A percentile compares a stretch with the other conserved stretches of the same genome.
These are phyloP conservation scores for Trichothecium roseum DNA, from an alignment of 2,329 filamentous ascomycete species.

Conservation along the genomic window DNA sequence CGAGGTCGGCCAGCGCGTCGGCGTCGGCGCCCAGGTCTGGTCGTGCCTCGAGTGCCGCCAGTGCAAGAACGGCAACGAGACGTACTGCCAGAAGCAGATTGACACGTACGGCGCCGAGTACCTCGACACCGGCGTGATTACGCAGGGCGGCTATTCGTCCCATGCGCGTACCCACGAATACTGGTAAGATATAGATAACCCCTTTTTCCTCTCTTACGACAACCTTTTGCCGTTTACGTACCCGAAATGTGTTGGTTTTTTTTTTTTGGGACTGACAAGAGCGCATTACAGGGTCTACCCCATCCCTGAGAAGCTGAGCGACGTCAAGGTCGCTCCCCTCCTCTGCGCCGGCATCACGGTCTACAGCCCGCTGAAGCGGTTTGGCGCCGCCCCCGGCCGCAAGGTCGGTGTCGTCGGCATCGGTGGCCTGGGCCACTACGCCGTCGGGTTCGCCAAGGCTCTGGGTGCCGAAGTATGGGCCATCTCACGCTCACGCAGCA, in stretches of 20 bases:
- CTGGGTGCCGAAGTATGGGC: conserved; percentile 52
- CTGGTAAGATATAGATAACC: conserved; percentile 31
- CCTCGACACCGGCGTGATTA: conserved; percentile 38
- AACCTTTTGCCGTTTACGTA: too few species aligned
- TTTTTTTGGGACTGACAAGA: neutral
- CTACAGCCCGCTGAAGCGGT: conserved; percentile 66
- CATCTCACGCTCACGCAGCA: conserved; percentile 48
- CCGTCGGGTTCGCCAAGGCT: conserved; percentile 58
- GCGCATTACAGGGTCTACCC: conserved; percentile 47
- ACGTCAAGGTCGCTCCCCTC: conserved; percentile 62
- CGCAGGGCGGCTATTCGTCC: conserved; percentile 45
- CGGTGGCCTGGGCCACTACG: conserved; percentile 64
- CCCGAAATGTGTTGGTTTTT: neutral
- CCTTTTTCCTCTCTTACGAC: too few species aligned
- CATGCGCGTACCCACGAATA: conserved; percentile 23
- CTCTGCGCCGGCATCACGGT: conserved; percentile 76
- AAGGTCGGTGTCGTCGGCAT: conserved; percentile 68
- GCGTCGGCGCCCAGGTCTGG: conserved; percentile 45
- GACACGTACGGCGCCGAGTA: conserved; percentile 42
- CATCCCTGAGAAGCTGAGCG: conserved; percentile 62
- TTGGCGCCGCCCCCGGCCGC: conserved; percentile 67
- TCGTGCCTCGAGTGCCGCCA: conserved; percentile 36
- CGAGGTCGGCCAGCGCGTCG: conserved; percentile 47
- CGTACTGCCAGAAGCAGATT: conserved; percentile 25
- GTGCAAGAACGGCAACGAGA: conserved; percentile 29